Evolutionary conservation across 345 rosid species (phyloP).

Genomic region (Eucalyptus sideroxylon): DNA sequence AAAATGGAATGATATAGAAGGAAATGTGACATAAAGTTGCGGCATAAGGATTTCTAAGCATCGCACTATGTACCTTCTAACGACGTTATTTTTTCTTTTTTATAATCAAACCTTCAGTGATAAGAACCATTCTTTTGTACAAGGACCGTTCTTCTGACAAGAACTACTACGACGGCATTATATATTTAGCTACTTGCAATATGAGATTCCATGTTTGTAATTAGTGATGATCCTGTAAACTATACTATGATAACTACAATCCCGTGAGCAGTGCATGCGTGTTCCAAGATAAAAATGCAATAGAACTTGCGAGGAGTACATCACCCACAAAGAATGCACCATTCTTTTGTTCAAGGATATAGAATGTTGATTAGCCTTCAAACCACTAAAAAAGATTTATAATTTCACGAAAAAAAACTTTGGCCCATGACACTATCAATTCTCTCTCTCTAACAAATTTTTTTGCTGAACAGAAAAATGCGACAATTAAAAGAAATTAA

Average conservation of each 20-base stretch:
- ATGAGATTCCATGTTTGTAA: background rate
- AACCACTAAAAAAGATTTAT: background rate
- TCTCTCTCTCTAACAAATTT: background rate
- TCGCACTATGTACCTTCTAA: background rate
- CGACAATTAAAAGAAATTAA: background rate
- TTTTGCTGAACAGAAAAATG: background rate
- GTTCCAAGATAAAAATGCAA: background rate
- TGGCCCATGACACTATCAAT: background rate
- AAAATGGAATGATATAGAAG: background rate
- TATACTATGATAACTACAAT: background rate
- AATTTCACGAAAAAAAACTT: background rate
- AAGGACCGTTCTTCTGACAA: background rate
- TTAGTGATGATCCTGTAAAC: background rate
- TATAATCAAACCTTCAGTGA: background rate
- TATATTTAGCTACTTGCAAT: background rate
- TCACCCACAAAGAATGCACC: background rate
- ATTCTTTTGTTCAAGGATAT: background rate
- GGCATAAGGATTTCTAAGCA: background rate
- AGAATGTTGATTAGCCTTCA: background rate
- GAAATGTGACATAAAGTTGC: background rate
- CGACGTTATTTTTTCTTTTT: background rate
- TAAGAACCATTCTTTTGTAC: no score
- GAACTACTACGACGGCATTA: no score
- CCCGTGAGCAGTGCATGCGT: background rate
- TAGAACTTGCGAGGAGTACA: background rate